phyloP scores from a whole-genome alignment of 2,329 filamentous ascomycete genomes.

The Botrytis fabae region DNA sequence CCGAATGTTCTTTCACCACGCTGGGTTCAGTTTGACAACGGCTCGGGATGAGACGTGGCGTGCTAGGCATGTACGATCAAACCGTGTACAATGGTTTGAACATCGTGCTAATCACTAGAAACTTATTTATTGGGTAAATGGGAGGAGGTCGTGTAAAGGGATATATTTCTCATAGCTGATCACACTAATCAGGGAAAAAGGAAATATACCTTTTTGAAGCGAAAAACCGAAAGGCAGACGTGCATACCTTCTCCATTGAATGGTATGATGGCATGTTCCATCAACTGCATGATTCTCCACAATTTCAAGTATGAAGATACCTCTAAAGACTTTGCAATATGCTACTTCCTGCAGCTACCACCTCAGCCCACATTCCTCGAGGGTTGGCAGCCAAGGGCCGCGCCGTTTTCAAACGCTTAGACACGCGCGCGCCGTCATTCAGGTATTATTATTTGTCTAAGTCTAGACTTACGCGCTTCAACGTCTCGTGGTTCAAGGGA shows the following conservation, averaged over 20 bases:
- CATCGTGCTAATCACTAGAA: not conserved
- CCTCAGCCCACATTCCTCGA: constrained; percentile 14
- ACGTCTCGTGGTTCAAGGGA: not conserved
- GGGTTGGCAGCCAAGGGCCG: constrained; percentile 19
- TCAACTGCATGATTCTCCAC: constrained; percentile 20
- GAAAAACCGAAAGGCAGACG: constrained; percentile 7
- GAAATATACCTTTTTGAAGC: constrained; percentile 1
- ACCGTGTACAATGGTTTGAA: constrained; percentile 16
- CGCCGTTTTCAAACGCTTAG: constrained; percentile 13
- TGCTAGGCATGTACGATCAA: constrained; percentile 20
- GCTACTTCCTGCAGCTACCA: constrained; percentile 6
- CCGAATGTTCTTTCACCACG: constrained; percentile 24
- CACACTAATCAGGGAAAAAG: not conserved
- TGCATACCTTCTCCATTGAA: constrained; percentile 13
- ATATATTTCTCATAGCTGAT: not conserved
- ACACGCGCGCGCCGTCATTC: constrained; percentile 13
- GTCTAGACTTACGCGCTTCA: constrained; percentile 12
- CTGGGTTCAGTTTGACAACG: constrained; percentile 19
- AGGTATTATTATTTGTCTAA: not conserved
- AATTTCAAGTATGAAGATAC: constrained; percentile 1
- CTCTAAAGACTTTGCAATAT: constrained; percentile 5
- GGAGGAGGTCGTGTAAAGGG: not conserved
- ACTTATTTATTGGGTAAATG: not conserved
- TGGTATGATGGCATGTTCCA: constrained; percentile 4
- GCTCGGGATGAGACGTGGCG: constrained; percentile 16